Evolutionary conservation across 2,329 filamentous ascomycete species (phyloP), one percentile per base, ranked within the genome.

Genomic region (Herpotrichia juniperi): DNA sequence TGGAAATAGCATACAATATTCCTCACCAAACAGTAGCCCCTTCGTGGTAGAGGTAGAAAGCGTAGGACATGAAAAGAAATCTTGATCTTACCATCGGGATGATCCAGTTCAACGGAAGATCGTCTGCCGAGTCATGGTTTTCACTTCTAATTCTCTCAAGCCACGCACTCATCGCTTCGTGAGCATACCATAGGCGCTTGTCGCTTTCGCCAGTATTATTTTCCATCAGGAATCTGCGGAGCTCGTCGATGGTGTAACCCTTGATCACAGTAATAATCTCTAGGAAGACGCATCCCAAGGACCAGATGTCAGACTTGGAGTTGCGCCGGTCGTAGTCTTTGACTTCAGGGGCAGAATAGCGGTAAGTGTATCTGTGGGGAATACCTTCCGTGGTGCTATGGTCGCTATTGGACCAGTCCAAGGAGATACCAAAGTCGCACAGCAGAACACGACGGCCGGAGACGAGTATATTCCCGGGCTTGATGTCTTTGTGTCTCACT

Each of bases 21-120:
- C n/a, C n/a, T n/a, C n/a, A n/a, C n/a, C n/a, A n/a, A n/a, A n/a
- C n/a, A n/a, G n/a, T n/a, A n/a, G n/a, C n/a, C n/a, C n/a, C n/a
- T n/a, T n/a, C n/a, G n/a, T n/a, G n/a, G n/a, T n/a, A n/a, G n/a
- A n/a, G n/a, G n/a, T n/a, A n/a, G n/a, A n/a, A n/a, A n/a, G n/a
- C n/a, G n/a, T n/a, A n/a, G n/a, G n/a, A n/a, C n/a, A n/a, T n/a
- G 26, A 28, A 28, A 7, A 12, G 12, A 53, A 40, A 1, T 42
- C 43, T 26, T 22, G 51, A 19, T 40, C 48, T 22, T 50, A 62
- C 58, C 60, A 63, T 63, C 6, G 42, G 43, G 2, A 25, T 51
- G 28, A 61, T 56, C 60, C 60, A 63, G 19, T 59, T 50, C n/a
- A 61, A 17, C 4, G 58, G 47, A 11, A 51, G 19, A 28, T 63